A percentile compares a stretch with the other conserved stretches of the same genome.
phyloP scores from a whole-genome alignment of 768 basidiomycete species.

The Russula compacta region DNA sequence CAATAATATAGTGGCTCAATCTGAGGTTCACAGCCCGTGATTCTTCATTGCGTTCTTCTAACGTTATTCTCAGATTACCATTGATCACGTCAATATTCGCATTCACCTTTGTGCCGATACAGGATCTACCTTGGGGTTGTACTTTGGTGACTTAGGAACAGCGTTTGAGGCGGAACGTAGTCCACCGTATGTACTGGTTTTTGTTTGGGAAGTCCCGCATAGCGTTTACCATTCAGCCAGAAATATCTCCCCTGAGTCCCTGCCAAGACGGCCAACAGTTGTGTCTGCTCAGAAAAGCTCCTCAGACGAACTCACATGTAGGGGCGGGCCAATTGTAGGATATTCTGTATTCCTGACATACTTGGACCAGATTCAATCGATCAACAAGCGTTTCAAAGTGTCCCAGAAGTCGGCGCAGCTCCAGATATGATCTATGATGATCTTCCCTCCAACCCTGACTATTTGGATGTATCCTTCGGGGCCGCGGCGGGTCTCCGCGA shows the following conservation, averaged over 20 bases:
- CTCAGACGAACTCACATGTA: constrained; percentile 25
- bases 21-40: constrained; percentile 2
- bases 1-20: neutral
- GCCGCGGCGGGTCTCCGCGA: constrained; percentile 68
- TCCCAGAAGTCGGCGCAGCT: constrained; percentile 68
- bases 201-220: neutral
- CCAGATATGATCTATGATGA: constrained; percentile 91
- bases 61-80: constrained; percentile 36
- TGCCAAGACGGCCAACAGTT: constrained; percentile 6
- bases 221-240: neutral
- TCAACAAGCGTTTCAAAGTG: constrained; percentile 64
- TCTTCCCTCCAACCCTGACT: constrained; percentile 80
- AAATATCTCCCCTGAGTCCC: neutral
- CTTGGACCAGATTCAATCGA: constrained; percentile 57
- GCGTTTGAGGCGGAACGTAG: constrained; percentile 32
- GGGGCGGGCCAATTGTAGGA: neutral
- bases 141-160: constrained; percentile 44
- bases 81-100: constrained; percentile 44
- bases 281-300: constrained; percentile 8
- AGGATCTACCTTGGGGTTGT: constrained; percentile 44
- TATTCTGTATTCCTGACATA: neutral
- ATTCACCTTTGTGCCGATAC: constrained; percentile 78
- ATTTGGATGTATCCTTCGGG: constrained; percentile 76
- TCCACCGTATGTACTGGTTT: constrained; percentile 17
- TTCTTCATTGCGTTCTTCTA: neutral